These are phyloP conservation scores for Dendrobium chrysotoxum DNA, from an alignment of 106 monocot species.

Conservation along the genomic window DNA sequence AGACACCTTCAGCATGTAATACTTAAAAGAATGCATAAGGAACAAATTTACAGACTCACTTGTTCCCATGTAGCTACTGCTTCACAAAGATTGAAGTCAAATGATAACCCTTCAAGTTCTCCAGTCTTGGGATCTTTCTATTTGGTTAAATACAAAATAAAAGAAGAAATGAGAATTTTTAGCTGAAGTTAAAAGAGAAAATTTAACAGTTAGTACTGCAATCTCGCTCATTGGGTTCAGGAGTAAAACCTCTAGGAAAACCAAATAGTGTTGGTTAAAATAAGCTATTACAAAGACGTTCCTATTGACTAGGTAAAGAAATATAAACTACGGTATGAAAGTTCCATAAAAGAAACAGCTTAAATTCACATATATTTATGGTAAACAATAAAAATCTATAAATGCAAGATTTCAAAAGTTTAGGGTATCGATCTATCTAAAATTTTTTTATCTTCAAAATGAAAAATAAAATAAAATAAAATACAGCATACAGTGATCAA, in stretches of 20 bases:
- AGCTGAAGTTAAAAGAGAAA: not conserved
- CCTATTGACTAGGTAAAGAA: not conserved
- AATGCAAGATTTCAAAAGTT: not conserved
- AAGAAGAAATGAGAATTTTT: not conserved
- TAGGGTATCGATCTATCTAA: not conserved
- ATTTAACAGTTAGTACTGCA: not conserved
- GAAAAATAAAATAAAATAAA: not conserved
- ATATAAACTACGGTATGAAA: not conserved
- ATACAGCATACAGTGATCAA: not conserved
- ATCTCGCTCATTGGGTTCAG: not conserved
- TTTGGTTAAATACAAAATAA: conserved; percentile 8
- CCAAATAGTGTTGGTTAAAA: not conserved
- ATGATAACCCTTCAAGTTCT: conserved; percentile 82
- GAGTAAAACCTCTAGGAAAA: not conserved
- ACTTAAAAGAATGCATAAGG: not conserved
- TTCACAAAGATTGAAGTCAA: conserved; percentile 97
- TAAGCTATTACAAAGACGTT: not conserved
- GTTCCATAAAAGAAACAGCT: not conserved
- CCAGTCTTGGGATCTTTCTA: conserved; percentile 92
- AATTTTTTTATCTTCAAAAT: not conserved
- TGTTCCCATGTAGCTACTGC: conserved; percentile 93
- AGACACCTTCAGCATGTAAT: not conserved
- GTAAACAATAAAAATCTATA: not conserved
- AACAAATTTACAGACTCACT: conserved; percentile 27
- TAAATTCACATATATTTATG: conserved; percentile 1